phyloP scores from a whole-genome alignment of 805 yeast genomes.

The Dipodascus geniculatus region DNA sequence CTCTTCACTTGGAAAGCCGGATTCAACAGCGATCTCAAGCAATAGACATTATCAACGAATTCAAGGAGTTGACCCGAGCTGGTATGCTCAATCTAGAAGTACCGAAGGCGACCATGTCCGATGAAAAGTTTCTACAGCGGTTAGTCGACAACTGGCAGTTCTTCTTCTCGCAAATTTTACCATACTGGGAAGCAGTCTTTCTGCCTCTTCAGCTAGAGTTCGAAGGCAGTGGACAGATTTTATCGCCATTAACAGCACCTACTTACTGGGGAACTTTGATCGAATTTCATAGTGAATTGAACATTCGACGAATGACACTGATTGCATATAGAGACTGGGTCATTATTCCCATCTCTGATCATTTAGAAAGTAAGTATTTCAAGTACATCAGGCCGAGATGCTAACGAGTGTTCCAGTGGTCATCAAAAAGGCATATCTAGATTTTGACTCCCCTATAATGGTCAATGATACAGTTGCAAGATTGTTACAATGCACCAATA shows the following conservation, averaged over 20 bases:
- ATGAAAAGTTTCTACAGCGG: slow-evolving; percentile 20
- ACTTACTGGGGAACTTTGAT: slow-evolving; percentile 26
- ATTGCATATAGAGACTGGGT: slow-evolving; percentile 27
- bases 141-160: slow-evolving; percentile 41
- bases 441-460: slow-evolving; percentile 9
- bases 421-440: slow-evolving; percentile 5
- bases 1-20: slow-evolving; percentile 29
- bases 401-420: not conserved
- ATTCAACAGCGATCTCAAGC: slow-evolving; percentile 28
- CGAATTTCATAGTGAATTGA: slow-evolving; percentile 14
- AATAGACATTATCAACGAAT: slow-evolving; percentile 31
- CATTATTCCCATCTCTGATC: slow-evolving; percentile 22
- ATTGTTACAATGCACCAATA: slow-evolving; percentile 51
- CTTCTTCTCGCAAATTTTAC: slow-evolving; percentile 43
- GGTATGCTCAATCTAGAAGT: slow-evolving; percentile 27
- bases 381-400: no score
- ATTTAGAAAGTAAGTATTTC: slow-evolving; percentile 14
- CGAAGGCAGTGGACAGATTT: slow-evolving; percentile 32
- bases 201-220: slow-evolving; percentile 46
- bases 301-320: slow-evolving; percentile 22
- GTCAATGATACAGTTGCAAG: slow-evolving; percentile 21
- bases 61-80: slow-evolving; percentile 33
- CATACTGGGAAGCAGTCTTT: slow-evolving; percentile 48
- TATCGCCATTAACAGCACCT: slow-evolving; percentile 26
- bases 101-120: slow-evolving; percentile 19